Base-by-base conservation (phyloP, 2,329 filamentous ascomycete species). In the Botrytis pseudocinerea region DNA sequence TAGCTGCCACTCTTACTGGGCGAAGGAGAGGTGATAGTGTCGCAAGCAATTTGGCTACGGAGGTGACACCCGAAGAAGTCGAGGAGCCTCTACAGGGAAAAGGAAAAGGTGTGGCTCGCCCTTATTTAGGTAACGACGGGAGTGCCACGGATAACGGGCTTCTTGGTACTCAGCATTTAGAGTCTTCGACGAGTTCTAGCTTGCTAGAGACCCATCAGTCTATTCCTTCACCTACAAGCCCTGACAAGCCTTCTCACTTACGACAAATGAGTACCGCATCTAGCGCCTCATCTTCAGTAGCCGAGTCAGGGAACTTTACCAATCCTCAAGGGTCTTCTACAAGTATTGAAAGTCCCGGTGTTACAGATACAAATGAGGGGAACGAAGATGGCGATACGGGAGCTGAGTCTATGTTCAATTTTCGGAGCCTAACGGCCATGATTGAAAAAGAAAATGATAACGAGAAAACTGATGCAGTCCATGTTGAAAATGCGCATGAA, bases 191-290 rank as follows among this genome's bases (percentile, higher is more conserved):
- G 28, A 70, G 77, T 40, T 61, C 75, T 44, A 73, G 73, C 63
- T 71, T 76, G 18, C 70, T 75, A 44, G 78, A 80, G 86, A 4
- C 84, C 84, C 4, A 85, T 86, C 75, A 74, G 77, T 82, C 85
- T 9, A 83, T 85, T 6, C 79, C 85, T 1, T 80, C 80, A 16
- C 78, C 80, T 51, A 84, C 85, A n/a, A 85, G 85, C 10, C 84
- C 87, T 1, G 86, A 89, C 12, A 89, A 88, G 59, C 88, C 89
- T 7, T 93, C 92, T 2, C 91, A 94, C 80, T 85, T 96, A 28
- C 89, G 94, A 38, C 92, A 97, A 77, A 90, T 96, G 82, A 97
- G 94, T 75, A 97, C 92, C 77, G 92, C 93, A 1, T 97, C 95
- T 0, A 97, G 94, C 0, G 88, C 92, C 0, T 90, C 91, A 14